Conservation (phyloP, 2,329 filamentous ascomycete species). For the Akanthomyces lecanii region DNA sequence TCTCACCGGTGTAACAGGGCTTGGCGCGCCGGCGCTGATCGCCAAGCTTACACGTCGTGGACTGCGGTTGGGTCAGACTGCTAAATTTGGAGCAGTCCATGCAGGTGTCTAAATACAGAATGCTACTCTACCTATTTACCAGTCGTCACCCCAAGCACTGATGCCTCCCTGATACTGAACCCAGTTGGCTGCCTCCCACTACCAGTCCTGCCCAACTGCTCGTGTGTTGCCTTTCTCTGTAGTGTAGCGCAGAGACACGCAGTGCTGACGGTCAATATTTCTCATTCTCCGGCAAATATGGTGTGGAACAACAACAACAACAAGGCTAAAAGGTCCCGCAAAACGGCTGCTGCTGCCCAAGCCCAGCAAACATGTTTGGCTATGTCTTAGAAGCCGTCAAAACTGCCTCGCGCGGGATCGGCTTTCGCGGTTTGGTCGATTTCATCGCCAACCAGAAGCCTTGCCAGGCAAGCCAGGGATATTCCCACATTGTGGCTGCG, state of each 20-base stretch:
- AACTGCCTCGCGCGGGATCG: not conserved
- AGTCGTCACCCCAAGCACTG: not conserved
- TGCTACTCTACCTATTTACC: not conserved
- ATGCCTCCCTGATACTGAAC: not conserved
- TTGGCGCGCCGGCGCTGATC: conserved; percentile 1
- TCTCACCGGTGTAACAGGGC: not conserved
- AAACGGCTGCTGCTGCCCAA: not conserved
- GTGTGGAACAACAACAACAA: no score
- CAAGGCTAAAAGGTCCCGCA: not conserved
- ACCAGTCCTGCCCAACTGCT: not conserved
- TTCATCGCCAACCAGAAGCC: not conserved
- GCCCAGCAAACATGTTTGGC: not conserved
- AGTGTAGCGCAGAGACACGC: not conserved
- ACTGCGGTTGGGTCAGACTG: not conserved
- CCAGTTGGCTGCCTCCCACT: not conserved
- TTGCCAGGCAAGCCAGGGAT: not conserved
- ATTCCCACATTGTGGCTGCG: conserved; percentile 3
- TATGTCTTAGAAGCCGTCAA: not conserved
- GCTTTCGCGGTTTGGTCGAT: not conserved
- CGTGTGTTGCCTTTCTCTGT: not conserved
- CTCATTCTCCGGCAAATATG: no score
- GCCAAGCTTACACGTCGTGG: conserved; percentile 1
- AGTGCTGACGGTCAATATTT: not conserved
- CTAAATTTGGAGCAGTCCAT: conserved; percentile 4
- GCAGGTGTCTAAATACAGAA: not conserved